Evolutionary conservation across 192 early-diverging fungal genomes (phyloP).

Genomic region (Rhizoclosmatium globosum): DNA sequence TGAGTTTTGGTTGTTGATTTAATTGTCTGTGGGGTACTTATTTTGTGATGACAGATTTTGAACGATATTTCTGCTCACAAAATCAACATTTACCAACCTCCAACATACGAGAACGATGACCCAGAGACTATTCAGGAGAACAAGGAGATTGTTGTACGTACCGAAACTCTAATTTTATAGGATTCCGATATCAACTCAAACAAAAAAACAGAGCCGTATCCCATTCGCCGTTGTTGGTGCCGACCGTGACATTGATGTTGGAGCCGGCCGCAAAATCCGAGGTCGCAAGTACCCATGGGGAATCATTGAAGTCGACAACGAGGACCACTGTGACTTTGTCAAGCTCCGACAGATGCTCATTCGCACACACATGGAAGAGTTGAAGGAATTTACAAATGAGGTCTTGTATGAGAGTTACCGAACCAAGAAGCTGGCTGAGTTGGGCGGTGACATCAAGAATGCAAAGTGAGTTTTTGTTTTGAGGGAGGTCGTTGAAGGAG

Average conservation of each 20-base stretch:
- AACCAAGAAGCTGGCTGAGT: constrained; percentile 56
- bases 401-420: constrained; percentile 71
- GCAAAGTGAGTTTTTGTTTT: constrained; percentile 23
- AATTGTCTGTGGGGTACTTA: not conserved
- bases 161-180: not conserved
- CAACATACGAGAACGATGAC: constrained; percentile 92
- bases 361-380: constrained; percentile 83
- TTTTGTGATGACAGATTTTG: constrained; percentile 68
- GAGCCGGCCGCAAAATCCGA: constrained; percentile 60
- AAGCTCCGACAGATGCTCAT: constrained; percentile 68
- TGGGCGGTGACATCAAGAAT: constrained; percentile 41
- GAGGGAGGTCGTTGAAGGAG: not conserved
- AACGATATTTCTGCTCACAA: constrained; percentile 93
- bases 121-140: constrained; percentile 98
- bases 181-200: not conserved
- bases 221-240: constrained; percentile 70
- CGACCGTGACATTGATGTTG: constrained; percentile 64
- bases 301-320: constrained; percentile 68
- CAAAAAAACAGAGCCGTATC: constrained; percentile 51
- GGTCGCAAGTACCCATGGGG: constrained; percentile 72
- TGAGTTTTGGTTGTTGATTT: constrained; percentile 1
- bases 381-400: constrained; percentile 70
- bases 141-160: constrained; percentile 83
- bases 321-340: constrained; percentile 69
- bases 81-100: constrained; percentile 97